These are phyloP conservation scores for Nicotiana paniculata DNA, from an alignment of 257 asterid genomes.

Conservation along the genomic window DNA sequence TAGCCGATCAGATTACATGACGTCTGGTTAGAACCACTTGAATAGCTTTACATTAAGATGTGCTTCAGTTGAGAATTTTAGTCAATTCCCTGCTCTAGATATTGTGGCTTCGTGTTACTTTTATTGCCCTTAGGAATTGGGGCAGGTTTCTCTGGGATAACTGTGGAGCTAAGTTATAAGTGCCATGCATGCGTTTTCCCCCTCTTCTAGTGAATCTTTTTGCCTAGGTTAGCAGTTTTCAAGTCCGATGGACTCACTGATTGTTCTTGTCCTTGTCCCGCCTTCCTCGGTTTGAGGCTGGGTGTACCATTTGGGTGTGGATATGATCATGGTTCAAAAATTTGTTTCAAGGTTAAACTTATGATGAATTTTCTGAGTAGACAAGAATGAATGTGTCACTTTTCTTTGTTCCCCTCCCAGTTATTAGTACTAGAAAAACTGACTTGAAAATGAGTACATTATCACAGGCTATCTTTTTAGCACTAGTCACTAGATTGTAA, in stretches of 20 bases:
- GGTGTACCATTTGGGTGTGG: not conserved
- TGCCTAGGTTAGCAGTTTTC: not conserved
- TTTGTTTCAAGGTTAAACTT: not conserved
- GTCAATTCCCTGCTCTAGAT: not conserved
- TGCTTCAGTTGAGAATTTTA: not conserved
- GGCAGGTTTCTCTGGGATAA: not conserved
- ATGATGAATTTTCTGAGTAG: not conserved
- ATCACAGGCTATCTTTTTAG: not conserved
- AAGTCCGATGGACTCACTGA: not conserved
- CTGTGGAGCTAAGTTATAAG: not conserved
- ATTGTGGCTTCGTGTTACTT: not conserved
- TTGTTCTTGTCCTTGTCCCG: not conserved
- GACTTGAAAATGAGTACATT: not conserved
- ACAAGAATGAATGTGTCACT: not conserved
- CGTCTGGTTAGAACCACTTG: slow-evolving; percentile 21
- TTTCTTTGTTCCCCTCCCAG: not conserved
- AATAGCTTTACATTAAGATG: not conserved
- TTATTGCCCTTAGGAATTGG: not conserved
- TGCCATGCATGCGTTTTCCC: not conserved
- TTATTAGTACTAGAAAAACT: not conserved
- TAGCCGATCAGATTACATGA: slow-evolving; percentile 44
- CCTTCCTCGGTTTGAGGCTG: not conserved
- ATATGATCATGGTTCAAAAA: not conserved
- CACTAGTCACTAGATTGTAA: not conserved
- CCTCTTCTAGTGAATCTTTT: not conserved